A percentile compares a stretch with the other conserved stretches of the same genome.
These are phyloP conservation scores for Arthrobotrys iridis DNA, from an alignment of 2,329 filamentous ascomycete genomes.

Conservation along the genomic window DNA sequence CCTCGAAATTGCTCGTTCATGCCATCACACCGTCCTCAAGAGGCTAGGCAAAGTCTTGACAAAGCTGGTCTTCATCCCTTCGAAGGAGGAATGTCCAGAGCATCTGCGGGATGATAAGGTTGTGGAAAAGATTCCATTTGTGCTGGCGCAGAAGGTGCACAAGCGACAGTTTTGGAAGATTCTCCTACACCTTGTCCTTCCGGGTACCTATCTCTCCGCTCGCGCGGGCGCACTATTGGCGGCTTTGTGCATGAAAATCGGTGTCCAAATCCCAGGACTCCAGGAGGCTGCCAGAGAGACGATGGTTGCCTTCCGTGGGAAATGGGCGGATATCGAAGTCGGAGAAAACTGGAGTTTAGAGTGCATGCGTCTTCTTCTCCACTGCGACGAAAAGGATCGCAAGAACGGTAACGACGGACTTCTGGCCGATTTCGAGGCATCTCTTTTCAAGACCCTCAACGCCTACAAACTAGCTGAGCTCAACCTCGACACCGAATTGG, in stretches of 20 bases:
- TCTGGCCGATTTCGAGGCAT: slow-evolving; percentile 61
- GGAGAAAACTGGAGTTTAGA: slow-evolving; percentile 66
- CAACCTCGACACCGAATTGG: slow-evolving; percentile 64
- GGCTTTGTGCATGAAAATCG: slow-evolving; percentile 65
- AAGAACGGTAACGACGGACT: slow-evolving; percentile 59
- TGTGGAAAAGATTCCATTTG: slow-evolving; percentile 64
- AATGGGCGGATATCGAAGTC: slow-evolving; percentile 65
- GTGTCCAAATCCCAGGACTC: slow-evolving; percentile 62
- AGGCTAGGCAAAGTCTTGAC: slow-evolving; percentile 66
- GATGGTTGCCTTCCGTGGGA: slow-evolving; percentile 62
- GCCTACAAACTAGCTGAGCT: slow-evolving; percentile 65
- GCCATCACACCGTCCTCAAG: slow-evolving; percentile 65
- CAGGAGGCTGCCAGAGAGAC: slow-evolving; percentile 62
- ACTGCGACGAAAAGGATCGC: slow-evolving; percentile 64
- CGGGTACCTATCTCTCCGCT: slow-evolving; percentile 64
- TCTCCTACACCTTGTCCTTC: slow-evolving; percentile 65
- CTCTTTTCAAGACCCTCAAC: slow-evolving; percentile 64
- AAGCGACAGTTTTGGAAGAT: slow-evolving; percentile 65
- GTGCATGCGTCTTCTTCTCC: slow-evolving; percentile 58
- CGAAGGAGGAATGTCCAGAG: slow-evolving; percentile 62
- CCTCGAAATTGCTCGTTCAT: slow-evolving; percentile 67
- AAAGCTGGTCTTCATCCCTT: slow-evolving; percentile 63
- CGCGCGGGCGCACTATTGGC: slow-evolving; percentile 65
- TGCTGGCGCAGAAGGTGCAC: slow-evolving; percentile 61
- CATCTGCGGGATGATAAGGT: slow-evolving; percentile 62